Conservation (phyloP, 139 green algal species). For the Closterium sp. region DNA sequence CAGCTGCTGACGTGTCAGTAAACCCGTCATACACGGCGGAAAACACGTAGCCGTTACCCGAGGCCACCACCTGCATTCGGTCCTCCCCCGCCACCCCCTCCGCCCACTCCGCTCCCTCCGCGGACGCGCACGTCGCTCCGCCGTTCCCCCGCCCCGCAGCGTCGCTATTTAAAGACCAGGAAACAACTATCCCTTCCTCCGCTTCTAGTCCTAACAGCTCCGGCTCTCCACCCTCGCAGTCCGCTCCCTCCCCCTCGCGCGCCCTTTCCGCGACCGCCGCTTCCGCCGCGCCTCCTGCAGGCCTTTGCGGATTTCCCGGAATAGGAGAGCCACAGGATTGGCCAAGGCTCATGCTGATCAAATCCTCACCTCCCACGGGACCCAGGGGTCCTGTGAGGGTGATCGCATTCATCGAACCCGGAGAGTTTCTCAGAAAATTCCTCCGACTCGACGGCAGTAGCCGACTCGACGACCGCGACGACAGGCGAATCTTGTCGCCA, state of each 20-base stretch:
- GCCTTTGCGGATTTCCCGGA: not conserved
- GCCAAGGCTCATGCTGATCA: not conserved
- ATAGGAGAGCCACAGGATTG: not conserved
- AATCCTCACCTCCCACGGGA: not conserved
- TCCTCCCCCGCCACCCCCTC: constrained; percentile 8
- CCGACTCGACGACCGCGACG: not conserved
- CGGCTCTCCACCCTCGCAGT: not conserved
- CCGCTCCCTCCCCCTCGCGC: not conserved
- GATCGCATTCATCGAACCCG: not conserved
- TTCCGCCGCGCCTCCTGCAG: too few relatives aligned
- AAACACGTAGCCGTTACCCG: constrained; percentile 1
- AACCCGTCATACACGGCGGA: constrained; percentile 12
- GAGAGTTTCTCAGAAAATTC: not conserved
- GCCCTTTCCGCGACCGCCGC: not conserved
- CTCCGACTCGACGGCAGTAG: not conserved
- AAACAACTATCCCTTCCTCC: not conserved
- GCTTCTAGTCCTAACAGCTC: not conserved
- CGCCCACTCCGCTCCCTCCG: not conserved
- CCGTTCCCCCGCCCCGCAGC: not conserved
- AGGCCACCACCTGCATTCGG: constrained; percentile 12
- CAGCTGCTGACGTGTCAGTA: not conserved
- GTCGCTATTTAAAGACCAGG: not conserved
- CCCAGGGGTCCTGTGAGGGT: not conserved
- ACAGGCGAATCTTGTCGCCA: not conserved
- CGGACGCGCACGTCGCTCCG: not conserved